A percentile compares a stretch with the other conserved stretches of the same genome.
Evolutionary conservation across 768 basidiomycete species (phyloP).

Genomic region (Hericium coralloides): DNA sequence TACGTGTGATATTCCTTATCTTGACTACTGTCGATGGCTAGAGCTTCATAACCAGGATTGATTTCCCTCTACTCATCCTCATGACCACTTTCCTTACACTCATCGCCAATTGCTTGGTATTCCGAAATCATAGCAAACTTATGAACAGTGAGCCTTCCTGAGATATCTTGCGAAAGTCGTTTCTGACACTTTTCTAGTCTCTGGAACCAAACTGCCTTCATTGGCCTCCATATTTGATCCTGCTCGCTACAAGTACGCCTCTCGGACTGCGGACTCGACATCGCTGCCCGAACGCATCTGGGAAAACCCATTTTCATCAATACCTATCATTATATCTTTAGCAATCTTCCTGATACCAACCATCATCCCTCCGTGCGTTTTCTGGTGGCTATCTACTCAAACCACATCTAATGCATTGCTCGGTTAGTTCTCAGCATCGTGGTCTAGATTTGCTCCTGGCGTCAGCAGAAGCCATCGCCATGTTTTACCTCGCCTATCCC

Average conservation of each 20-base stretch:
- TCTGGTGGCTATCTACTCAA: not conserved
- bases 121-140: slow-evolving; percentile 56
- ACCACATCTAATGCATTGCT: not conserved
- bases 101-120: slow-evolving; percentile 45
- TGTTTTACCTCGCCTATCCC: slow-evolving; percentile 77
- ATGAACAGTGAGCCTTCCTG: slow-evolving; percentile 43
- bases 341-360: slow-evolving; percentile 46
- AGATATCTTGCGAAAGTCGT: not conserved
- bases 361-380: slow-evolving; percentile 47
- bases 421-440: slow-evolving; percentile 43
- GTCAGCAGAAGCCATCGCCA: slow-evolving; percentile 62
- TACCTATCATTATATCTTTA: slow-evolving; percentile 50
- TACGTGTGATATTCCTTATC: slow-evolving; percentile 17
- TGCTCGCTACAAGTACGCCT: slow-evolving; percentile 27
- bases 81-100: slow-evolving; percentile 49
- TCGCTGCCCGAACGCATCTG: slow-evolving; percentile 21
- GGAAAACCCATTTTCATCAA: slow-evolving; percentile 68
- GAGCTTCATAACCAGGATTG: slow-evolving; percentile 34
- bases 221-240: slow-evolving; percentile 39
- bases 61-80: slow-evolving; percentile 54
- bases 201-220: slow-evolving; percentile 55
- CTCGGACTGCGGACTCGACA: slow-evolving; percentile 10
- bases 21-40: slow-evolving; percentile 7
- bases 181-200: slow-evolving; percentile 28
- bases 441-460: slow-evolving; percentile 83